Evolutionary conservation across 177 flowering plant genomes (phyloP), one percentile per base, ranked within the genome.

Genomic region (Vitis hybrid): DNA sequence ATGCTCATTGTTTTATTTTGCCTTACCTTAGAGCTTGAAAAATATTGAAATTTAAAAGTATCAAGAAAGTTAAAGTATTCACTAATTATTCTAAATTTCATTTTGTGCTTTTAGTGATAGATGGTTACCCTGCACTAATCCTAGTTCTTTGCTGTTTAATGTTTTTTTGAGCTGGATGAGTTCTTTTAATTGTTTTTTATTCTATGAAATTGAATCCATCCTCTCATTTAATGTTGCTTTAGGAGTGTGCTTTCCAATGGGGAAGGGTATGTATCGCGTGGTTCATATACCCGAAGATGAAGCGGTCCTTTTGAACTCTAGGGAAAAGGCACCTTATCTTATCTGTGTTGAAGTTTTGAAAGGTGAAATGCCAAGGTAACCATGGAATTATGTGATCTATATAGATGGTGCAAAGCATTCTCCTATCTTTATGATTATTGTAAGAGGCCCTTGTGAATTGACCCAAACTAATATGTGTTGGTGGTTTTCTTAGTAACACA

Each of bases 221-320:
- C 6, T 46, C 56, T 57, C 14, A 60, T 62, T 24, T 27, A 51
- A 54, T 67, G 35, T 66, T 65, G 52, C 35, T 77, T 64, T 79
- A 96, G 99, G 98, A 60, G 84, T 96, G 46, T 92, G 97, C 81
- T 96, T 92, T 77, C 99, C 99, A 21, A 85, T 96, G 93, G 99
- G 99, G 66, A 92, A 85, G 80, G 97, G 97, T 64, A 78, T 90
- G 88, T 89, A 90, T 75, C 92, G 97, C 61, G 97, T 96, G 68
- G 83, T 96, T 72, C 88, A 93, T 72, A 92, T 96, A 77, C 99
- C 99, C 60, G 98, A 88, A 82, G 98, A 92, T 82, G 99, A 95
- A 84, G 95, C 97, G 52, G 89, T 93, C 76, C 98, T 96, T 72
- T 74, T 96, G 82, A 93, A 96, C 82, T 96, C 99, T 55, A 87